A percentile compares a stretch with the other conserved stretches of the same genome.
These are phyloP conservation scores for Amanita inopinata DNA, from an alignment of 768 basidiomycete species.

Conservation along the genomic window DNA sequence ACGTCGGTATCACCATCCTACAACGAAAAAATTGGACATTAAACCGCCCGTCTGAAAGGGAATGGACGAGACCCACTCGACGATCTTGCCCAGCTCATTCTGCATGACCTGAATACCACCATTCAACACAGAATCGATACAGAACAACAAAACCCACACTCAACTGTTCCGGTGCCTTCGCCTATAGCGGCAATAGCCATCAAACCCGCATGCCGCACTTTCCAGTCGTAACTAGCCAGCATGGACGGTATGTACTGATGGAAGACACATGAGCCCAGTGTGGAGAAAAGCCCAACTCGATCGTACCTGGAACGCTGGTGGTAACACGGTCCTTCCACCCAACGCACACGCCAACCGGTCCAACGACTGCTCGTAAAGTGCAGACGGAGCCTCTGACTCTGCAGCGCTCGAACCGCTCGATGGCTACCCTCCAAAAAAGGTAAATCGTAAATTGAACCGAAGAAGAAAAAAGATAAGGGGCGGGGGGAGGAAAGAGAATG, in stretches of 20 bases:
- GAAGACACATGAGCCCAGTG: background rate
- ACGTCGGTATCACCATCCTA: constrained; percentile 71
- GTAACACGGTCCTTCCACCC: constrained; percentile 67
- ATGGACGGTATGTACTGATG: constrained; percentile 68
- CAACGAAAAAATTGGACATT: constrained; percentile 2
- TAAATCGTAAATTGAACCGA: constrained; percentile 3
- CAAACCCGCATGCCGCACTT: constrained; percentile 73
- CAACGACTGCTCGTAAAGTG: constrained; percentile 73
- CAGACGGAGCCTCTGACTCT: constrained; percentile 54
- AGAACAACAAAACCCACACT: constrained; percentile 1
- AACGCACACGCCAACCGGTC: constrained; percentile 77
- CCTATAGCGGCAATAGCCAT: constrained; percentile 83
- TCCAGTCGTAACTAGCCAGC: constrained; percentile 77
- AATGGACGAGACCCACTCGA: constrained; percentile 45
- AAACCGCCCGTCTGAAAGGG: background rate
- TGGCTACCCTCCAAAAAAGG: constrained; percentile 30
- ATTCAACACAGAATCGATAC: constrained; percentile 2
- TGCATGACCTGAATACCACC: constrained; percentile 51
- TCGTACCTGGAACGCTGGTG: constrained; percentile 59
- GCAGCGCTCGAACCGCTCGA: constrained; percentile 50
- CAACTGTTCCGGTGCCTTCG: constrained; percentile 70
- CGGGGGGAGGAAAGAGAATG: background rate
- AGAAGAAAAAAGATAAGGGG: constrained; percentile 7
- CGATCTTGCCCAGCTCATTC: constrained; percentile 72
- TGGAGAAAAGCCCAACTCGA: background rate